phyloP scores from a whole-genome alignment of 495 filamentous ascomycete species.

The Staphylotrichum longicolle region DNA sequence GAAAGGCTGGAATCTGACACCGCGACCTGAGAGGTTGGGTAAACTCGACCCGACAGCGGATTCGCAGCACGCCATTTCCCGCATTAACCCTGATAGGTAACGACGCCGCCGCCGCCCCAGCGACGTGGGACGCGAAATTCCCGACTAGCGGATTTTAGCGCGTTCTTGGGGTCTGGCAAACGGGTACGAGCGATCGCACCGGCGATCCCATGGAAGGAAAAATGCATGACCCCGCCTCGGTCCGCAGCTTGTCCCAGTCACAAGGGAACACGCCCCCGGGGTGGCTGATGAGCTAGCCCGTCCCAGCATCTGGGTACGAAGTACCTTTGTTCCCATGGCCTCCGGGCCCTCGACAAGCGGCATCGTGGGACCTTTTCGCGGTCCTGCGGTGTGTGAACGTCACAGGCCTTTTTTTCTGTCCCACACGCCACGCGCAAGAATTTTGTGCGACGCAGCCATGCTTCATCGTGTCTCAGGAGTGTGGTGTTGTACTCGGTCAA shows the following conservation, averaged over 20 bases:
- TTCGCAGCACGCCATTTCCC: conserved; percentile 6
- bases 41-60: not conserved
- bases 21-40: not conserved
- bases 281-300: not conserved
- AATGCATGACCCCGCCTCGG: conserved; percentile 24
- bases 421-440: conserved; percentile 10
- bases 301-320: too few species aligned
- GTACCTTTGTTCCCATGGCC: too few species aligned
- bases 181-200: conserved; percentile 14
- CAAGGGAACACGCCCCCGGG: conserved; percentile 11
- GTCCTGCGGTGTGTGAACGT: too few species aligned
- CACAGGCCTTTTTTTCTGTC: too few species aligned
- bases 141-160: conserved; percentile 15
- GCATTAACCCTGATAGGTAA: conserved; percentile 9
- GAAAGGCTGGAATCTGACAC: conserved; percentile 9
- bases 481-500: not conserved
- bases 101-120: not conserved
- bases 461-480: conserved; percentile 9
- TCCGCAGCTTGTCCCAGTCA: conserved; percentile 17
- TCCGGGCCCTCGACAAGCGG: too few species aligned
- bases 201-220: conserved; percentile 17
- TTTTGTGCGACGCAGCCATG: conserved; percentile 10
- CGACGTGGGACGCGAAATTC: conserved; percentile 4
- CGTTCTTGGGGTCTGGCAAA: conserved; percentile 9
- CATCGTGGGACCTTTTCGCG: too few species aligned